phyloP scores from a whole-genome alignment of 164 flowering plant species.

The Magnolia officinalis region DNA sequence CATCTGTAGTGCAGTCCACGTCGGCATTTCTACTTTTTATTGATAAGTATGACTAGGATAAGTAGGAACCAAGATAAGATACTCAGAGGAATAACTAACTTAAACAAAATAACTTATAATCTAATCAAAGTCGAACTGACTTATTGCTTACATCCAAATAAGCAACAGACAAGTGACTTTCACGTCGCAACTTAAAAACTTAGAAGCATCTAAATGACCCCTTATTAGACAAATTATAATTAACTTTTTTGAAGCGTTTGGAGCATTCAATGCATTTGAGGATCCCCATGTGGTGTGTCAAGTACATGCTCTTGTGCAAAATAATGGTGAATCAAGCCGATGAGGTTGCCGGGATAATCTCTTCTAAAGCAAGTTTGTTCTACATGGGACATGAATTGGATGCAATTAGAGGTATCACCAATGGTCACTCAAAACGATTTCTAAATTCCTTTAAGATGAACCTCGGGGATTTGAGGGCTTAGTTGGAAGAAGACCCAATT shows the following conservation, averaged over 20 bases:
- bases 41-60: too few species aligned
- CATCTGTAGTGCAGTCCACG: too few species aligned
- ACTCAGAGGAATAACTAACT: too few species aligned
- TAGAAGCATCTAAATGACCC: too few species aligned
- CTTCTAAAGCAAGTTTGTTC: conserved; percentile 24
- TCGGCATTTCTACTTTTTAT: too few species aligned
- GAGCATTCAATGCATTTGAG: conserved; percentile 59
- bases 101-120: too few species aligned
- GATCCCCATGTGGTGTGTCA: conserved; percentile 57
- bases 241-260: conserved; percentile 69
- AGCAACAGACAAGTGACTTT: too few species aligned
- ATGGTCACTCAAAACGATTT: conserved; percentile 45
- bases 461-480: conserved; percentile 21
- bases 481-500: conserved; percentile 30
- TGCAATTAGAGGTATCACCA: conserved; percentile 28
- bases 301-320: conserved; percentile 61
- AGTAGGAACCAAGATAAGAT: too few species aligned
- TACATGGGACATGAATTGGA: conserved; percentile 26
- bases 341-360: conserved; percentile 51
- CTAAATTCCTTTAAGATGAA: conserved; percentile 46
- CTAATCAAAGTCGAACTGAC: too few species aligned
- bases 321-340: conserved; percentile 64
- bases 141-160: too few species aligned
- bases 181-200: too few species aligned
- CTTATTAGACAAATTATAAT: conserved; percentile 59